Conservation (phyloP, 208 protist genomes). For the Acanthamoeba culbertsoni region DNA sequence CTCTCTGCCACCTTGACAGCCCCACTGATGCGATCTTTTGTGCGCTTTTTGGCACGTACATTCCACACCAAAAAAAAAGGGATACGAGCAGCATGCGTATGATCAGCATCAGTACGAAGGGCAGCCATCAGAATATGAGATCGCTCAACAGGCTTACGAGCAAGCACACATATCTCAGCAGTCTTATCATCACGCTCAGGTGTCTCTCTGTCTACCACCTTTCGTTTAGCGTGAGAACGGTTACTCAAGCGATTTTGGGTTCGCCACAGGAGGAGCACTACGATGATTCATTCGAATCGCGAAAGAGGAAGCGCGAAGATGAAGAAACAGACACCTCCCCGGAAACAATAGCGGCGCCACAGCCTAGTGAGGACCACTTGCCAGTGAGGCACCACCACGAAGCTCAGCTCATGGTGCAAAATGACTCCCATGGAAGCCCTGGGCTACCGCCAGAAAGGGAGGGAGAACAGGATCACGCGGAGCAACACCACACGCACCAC, state of each 20-base stretch:
- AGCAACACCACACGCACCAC: neutral
- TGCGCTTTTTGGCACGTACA: neutral
- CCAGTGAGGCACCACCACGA: neutral
- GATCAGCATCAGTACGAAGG: neutral
- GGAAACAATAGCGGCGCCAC: neutral
- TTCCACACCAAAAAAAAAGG: no score
- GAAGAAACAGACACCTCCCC: neutral
- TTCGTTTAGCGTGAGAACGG: neutral
- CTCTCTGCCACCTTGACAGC: neutral
- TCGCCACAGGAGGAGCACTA: neutral
- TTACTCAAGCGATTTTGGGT: neutral
- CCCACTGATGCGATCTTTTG: neutral
- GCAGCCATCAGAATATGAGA: neutral
- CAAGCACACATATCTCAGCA: no score
- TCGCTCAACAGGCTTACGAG: neutral
- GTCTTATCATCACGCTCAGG: neutral
- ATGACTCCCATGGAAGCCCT: neutral
- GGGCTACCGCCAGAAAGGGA: neutral
- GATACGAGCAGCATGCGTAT: neutral
- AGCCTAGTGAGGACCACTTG: neutral
- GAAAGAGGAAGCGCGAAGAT: neutral
- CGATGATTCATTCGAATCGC: neutral
- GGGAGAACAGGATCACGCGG: neutral
- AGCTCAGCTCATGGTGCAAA: neutral
- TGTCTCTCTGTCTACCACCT: neutral